Percentiles rank a stretch among this genome's conserved stretches.
phyloP scores from a whole-genome alignment of 768 basidiomycete genomes.

The Tricholoma sp. region DNA sequence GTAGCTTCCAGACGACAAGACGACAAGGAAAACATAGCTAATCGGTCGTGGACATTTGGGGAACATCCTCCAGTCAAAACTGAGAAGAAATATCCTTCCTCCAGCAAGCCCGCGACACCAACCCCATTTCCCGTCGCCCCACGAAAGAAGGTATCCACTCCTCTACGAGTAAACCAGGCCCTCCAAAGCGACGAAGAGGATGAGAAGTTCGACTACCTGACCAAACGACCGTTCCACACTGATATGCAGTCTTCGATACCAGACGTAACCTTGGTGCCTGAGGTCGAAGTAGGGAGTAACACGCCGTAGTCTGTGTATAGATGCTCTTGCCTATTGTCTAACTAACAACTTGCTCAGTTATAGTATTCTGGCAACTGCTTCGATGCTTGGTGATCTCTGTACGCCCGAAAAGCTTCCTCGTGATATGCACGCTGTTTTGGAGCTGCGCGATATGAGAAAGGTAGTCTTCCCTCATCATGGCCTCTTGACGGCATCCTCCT shows the following conservation, averaged over 20 bases:
- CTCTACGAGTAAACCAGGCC: not conserved
- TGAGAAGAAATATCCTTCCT: not conserved
- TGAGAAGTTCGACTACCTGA: not conserved
- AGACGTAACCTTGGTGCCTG: not conserved
- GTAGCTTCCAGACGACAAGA: not conserved
- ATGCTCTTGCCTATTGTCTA: not conserved
- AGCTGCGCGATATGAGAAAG: not conserved
- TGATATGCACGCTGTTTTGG: not conserved
- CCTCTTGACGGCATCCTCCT: not conserved
- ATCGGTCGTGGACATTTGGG: not conserved
- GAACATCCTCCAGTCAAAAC: not conserved
- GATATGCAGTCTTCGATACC: not conserved
- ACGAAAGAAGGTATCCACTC: not conserved
- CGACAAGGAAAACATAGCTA: not conserved
- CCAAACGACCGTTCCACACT: not conserved
- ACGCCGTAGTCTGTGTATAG: not conserved
- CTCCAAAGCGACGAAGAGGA: not conserved
- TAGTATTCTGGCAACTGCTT: not conserved
- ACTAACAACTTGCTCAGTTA: not conserved
- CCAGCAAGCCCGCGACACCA: not conserved
- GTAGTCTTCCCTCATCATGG: not conserved
- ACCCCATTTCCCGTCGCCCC: not conserved
- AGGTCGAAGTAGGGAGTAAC: not conserved
- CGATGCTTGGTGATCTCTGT: not conserved
- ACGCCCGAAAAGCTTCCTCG: not conserved